These are phyloP conservation scores for Coleophoma crateriformis DNA, from an alignment of 2,329 filamentous ascomycete species.

Conservation along the genomic window DNA sequence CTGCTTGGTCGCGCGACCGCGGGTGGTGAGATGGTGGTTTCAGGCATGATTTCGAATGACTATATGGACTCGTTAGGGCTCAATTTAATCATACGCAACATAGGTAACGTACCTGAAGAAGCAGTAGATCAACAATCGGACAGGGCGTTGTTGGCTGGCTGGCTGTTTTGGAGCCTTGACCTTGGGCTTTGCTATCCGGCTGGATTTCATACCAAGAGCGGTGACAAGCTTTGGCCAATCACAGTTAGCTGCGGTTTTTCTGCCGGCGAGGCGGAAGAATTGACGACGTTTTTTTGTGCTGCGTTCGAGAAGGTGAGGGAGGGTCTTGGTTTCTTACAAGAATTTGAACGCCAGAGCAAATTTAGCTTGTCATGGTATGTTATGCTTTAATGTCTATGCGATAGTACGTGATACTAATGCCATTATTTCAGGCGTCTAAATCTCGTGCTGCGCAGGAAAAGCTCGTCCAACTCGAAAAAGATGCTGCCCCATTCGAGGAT, in stretches of 20 bases:
- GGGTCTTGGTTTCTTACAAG: too few species aligned
- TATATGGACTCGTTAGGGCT: neutral
- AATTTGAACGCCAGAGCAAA: too few species aligned
- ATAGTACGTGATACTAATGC: constrained; percentile 8
- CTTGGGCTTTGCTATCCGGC: neutral
- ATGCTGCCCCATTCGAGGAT: constrained; percentile 25
- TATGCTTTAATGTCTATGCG: neutral
- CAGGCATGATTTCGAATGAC: constrained; percentile 16
- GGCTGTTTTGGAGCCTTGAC: neutral
- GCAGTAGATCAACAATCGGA: neutral
- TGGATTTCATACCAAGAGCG: neutral
- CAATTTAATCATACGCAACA: neutral
- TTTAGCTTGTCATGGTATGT: neutral
- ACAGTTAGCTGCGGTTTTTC: constrained; percentile 4
- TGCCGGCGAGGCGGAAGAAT: constrained; percentile 1
- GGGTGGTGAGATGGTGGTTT: constrained; percentile 40
- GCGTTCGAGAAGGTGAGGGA: neutral
- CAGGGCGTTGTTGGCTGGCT: neutral
- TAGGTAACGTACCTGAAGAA: neutral
- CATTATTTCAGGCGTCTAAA: constrained; percentile 16
- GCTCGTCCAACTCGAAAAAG: constrained; percentile 25
- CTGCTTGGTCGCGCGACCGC: constrained; percentile 63
- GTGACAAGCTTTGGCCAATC: neutral
- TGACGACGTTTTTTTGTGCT: neutral
- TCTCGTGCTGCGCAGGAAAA: constrained; percentile 25